These are phyloP conservation scores for Fusarium phyllophilum DNA, from an alignment of 2,329 filamentous ascomycete genomes.

Conservation along the genomic window DNA sequence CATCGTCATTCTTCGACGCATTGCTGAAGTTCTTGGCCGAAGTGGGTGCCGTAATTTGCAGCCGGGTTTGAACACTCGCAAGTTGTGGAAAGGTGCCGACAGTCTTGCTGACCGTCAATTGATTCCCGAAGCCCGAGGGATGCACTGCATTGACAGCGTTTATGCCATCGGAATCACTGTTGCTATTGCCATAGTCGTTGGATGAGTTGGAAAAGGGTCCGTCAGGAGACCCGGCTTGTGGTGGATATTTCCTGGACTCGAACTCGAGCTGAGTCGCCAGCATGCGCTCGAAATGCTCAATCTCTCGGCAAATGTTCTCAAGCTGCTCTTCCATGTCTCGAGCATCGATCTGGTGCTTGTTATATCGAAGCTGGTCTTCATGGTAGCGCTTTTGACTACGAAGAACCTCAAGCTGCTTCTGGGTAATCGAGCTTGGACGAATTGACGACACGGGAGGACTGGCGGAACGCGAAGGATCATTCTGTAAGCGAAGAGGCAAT, in stretches of 20 bases:
- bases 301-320: constrained; percentile 55
- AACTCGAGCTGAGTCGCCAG: constrained; percentile 57
- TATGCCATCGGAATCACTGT: constrained; percentile 5
- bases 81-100: constrained; percentile 18
- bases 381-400: constrained; percentile 64
- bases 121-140: constrained; percentile 4
- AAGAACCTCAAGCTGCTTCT: constrained; percentile 65
- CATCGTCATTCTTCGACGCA: constrained; percentile 35
- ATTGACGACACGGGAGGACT: constrained; percentile 67
- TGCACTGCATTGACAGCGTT: not conserved
- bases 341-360: constrained; percentile 71
- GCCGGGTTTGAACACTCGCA: constrained; percentile 42
- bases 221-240: constrained; percentile 47
- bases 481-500: constrained; percentile 5
- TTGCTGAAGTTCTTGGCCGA: constrained; percentile 32
- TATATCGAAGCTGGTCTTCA: constrained; percentile 69
- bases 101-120: constrained; percentile 20
- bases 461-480: constrained; percentile 19
- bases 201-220: constrained; percentile 23
- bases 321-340: constrained; percentile 58
- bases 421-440: constrained; percentile 68
- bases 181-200: not conserved
- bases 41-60: constrained; percentile 36
- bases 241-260: constrained; percentile 57
- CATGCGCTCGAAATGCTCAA: constrained; percentile 61